Evolutionary conservation across 352 stramenopile genomes (phyloP).

Genomic region (Ophiocytium majus): DNA sequence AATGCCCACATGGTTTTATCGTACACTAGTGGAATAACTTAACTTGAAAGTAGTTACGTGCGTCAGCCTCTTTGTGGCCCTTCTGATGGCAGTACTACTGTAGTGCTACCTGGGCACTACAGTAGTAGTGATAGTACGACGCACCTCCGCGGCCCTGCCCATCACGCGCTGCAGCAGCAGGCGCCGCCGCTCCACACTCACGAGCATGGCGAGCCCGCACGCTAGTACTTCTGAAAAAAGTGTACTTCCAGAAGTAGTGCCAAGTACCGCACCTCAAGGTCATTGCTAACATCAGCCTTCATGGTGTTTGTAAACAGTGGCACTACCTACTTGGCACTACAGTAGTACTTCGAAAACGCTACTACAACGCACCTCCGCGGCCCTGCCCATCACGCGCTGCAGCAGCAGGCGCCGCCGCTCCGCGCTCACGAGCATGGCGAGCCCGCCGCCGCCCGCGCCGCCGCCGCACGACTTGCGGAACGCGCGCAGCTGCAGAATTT

Average conservation of each 20-base stretch:
- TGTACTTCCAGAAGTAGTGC: neutral
- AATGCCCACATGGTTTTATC: neutral
- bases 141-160: neutral
- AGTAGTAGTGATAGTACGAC: no score
- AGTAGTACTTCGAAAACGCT: neutral
- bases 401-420: conserved; percentile 19
- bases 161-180: neutral
- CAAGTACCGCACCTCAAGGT: no score
- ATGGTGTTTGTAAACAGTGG: neutral
- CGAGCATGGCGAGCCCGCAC: neutral
- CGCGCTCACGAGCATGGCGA: neutral
- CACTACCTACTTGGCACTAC: neutral
- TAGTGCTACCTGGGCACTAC: no score
- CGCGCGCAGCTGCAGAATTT: neutral
- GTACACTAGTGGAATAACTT: neutral
- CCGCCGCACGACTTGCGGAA: neutral
- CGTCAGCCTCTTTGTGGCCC: no score
- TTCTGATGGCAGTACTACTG: no score
- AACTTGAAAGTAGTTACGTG: neutral
- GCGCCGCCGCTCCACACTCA: neutral
- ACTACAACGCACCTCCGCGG: neutral
- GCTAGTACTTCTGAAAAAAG: no score
- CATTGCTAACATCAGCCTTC: no score
- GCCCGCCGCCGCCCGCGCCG: neutral
- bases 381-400: neutral